Evolutionary conservation across 169 alveolate species (phyloP), one percentile per base, ranked within the genome.

Genomic region (Plasmodium ovale): DNA sequence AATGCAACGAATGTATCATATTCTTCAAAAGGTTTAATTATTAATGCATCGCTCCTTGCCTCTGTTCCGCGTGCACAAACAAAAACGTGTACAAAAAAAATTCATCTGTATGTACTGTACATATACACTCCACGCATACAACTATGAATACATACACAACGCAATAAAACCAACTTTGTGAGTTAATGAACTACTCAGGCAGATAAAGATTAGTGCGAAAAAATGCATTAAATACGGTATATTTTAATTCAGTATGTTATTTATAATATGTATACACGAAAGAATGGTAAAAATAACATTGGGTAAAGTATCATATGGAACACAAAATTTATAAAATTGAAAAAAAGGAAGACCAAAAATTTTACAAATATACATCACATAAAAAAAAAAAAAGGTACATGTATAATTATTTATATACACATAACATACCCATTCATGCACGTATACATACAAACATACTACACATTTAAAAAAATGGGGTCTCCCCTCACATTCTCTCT

Each of bases 361-460:
- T 10, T 27, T 72, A 72, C 87, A 72, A 72, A 72, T 54, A 53
- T 53, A 33, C 19, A 33, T 16, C n/a, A 72, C 87, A 72, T 72
- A 72, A 72, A 72, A 71, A 71, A 71, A 72, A n/a, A 53, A 56
- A 72, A 27, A 59, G 4, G 49, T 54, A 47, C 47, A 69, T 21
- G 67, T 44, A 47, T 35, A 44, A 54, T 9, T 25, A 33, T 4
- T 33, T n/a, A 56, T 51, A 37, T 44, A 12, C n/a, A 31, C 42
- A 44, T 42, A n/a, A 47, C 35, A 72, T 39, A 72, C 47, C 42
- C 33, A 62, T 31, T 35, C 35, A n/a, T 42, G 42, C 62, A 16
- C n/a, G n/a, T n/a, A n/a, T n/a, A n/a, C n/a, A n/a, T n/a, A n/a
- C n/a, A n/a, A n/a, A n/a, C n/a, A n/a, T n/a, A n/a, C n/a, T n/a